Evolutionary conservation across 1,284 basidiomycete species (phyloP).

Genomic region (Singerocomus rubriflavus): DNA sequence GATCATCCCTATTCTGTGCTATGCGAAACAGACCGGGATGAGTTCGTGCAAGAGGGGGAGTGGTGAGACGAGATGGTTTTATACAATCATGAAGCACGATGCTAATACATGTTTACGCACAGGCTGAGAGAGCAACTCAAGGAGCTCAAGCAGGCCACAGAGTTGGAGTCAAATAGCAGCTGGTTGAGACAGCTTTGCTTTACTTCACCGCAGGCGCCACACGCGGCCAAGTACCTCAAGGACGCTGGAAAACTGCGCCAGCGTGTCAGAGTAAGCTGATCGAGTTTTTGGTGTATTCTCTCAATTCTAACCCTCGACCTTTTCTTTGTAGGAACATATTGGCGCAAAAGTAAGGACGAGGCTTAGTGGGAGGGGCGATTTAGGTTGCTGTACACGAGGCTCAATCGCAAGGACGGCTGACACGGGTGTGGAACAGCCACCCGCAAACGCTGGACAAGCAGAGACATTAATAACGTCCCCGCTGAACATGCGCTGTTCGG

Average conservation of each 20-base stretch:
- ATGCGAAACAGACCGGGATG: slow-evolving; percentile 2
- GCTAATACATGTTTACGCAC: not conserved
- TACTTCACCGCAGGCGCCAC: slow-evolving; percentile 3
- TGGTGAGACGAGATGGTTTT: slow-evolving; percentile 1
- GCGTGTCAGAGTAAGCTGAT: slow-evolving; percentile 7
- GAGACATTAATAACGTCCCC: not conserved
- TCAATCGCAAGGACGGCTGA: not conserved
- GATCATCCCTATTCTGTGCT: not conserved
- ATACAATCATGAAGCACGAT: not conserved
- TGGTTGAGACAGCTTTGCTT: not conserved
- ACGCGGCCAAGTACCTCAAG: not conserved
- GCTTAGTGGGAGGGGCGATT: not conserved
- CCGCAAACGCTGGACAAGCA: not conserved
- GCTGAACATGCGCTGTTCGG: not conserved
- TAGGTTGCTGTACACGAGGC: not conserved
- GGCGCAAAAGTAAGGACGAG: slow-evolving; percentile 1
- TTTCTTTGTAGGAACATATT: slow-evolving; percentile 8
- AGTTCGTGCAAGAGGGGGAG: slow-evolving; percentile 9
- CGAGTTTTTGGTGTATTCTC: not conserved
- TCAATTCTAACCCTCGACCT: not conserved
- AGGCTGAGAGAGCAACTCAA: slow-evolving; percentile 13
- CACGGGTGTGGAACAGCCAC: not conserved
- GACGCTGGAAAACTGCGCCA: slow-evolving; percentile 5
- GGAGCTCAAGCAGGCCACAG: not conserved
- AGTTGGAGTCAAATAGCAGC: not conserved